phyloP scores from a whole-genome alignment of 192 early-diverging fungal genomes.

The Funneliformis geosporum region DNA sequence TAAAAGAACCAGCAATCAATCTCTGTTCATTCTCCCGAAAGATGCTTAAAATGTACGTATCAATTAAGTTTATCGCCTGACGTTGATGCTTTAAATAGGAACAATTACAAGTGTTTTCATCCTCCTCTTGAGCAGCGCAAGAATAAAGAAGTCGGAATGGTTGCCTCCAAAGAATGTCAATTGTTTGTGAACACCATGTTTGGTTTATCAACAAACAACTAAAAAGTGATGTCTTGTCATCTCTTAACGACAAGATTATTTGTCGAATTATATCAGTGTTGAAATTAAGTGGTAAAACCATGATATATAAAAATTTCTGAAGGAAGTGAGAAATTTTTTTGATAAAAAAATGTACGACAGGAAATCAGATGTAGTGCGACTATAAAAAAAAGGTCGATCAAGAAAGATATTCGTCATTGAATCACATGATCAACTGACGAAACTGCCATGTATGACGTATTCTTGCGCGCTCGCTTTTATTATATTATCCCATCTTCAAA shows the following conservation, averaged over 20 bases:
- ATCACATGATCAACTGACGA: no score
- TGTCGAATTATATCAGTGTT: background rate
- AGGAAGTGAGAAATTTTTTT: background rate
- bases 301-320: background rate
- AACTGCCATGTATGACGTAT: no score
- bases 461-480: no score
- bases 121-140: background rate
- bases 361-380: no score
- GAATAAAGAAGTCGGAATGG: background rate
- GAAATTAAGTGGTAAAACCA: background rate
- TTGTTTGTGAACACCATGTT: background rate
- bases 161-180: conserved; percentile 3
- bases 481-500: no score
- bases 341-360: no score
- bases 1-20: background rate
- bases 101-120: no score
- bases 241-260: background rate
- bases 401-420: no score
- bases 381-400: no score
- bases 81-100: background rate
- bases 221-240: background rate
- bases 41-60: background rate
- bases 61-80: background rate
- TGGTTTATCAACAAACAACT: background rate
- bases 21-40: background rate